Base-by-base conservation (phyloP, 805 yeast species). In the Yamadazyma phyllophila region DNA sequence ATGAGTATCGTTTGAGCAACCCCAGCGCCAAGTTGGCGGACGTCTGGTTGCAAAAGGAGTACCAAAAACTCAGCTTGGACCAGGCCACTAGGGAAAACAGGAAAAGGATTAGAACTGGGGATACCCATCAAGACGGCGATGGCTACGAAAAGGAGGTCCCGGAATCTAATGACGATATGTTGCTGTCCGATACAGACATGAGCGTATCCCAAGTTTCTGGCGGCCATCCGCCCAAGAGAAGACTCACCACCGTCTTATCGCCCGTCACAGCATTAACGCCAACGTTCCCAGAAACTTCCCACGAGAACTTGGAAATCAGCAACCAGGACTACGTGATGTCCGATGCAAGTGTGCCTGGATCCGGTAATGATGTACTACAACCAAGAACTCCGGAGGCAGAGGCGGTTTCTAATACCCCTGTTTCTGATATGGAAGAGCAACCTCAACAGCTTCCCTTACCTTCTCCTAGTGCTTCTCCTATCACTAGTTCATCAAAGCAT, bases 391-490 rank as follows among this genome's bases (percentile, higher is more conserved):
- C 44, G 7, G 42, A 39, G 6, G 39, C 14, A 15, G 26, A 30
- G 4, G 63, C 14, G 9, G 45, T 67, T 7, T 48, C 69, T 0
- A 63, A 59, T 37, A 62, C 73, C 12, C 72, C 73, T 0, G 58
- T 65, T 6, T 63, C 71, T 7, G 74, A 67, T 26, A 46, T 60
- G 16, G 74, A 69, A 38, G 73, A 67, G 24, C 61, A 59, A 16
- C 62, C 61, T 9, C 70, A 74, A 38, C 82, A 76, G 47, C 62
- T 79, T n/a, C 86, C 87, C 0, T 66, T 82, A 15, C 88, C 88
- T 0, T 82, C 86, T 8, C 88, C 88, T 0, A 79, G 49, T 41
- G 60, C 62, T 31, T 56, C 66, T 6, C 66, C 66, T 1, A 58
- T 58, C 12, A 61, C 54, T 33, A 47, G 50, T 29, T 43, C 50